Evolutionary conservation across 306 rosid species (phyloP), one percentile per base, ranked within the genome.

Genomic region (Carpinus viminea): DNA sequence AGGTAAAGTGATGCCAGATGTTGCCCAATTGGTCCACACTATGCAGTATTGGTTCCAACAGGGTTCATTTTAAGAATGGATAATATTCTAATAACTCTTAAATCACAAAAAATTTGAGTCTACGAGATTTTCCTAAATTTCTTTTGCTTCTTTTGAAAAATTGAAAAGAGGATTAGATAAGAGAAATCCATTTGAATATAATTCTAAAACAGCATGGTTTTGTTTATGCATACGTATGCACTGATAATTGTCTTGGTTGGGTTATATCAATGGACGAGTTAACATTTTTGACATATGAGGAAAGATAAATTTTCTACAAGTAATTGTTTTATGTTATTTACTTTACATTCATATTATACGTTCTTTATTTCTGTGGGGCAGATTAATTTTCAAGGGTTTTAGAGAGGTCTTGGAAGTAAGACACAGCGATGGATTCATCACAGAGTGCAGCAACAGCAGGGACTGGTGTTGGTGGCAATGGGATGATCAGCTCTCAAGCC

Each of bases 391-490:
- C 51, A 2, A 66, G 26, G 18, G 51, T 38, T n/a, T 72, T 50
- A 13, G 15, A 28, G 69, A 74, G 75, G 50, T 68, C 16, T 76
- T 53, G 2, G 43, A 21, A 5, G 21, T 12, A 48, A 65, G 64
- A 71, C 59, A 26, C 74, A 70, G 21, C 8, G 73, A 93, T 91
- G 97, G 97, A 93, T 84, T 77, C 89, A 46, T 84, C 87, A 31
- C 92, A 90, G 85, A 85, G 65, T 79, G 82, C 85, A 36, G 66
- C 78, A 55, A 45, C 61, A 4, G 87, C 86, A 8, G 96, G 88
- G 61, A 90, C 85, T 55, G 86, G 90, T 81, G 94, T 87, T 83
- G 84, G 92, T 4, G 95, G 97, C 61, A 90, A 92, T 72, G 98
- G 97, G 72, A 73, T 80, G 4, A 56, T 89, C 45, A 41, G 5